Base-by-base conservation (phyloP, 208 protist species). In the Wallacemonas sp. region DNA sequence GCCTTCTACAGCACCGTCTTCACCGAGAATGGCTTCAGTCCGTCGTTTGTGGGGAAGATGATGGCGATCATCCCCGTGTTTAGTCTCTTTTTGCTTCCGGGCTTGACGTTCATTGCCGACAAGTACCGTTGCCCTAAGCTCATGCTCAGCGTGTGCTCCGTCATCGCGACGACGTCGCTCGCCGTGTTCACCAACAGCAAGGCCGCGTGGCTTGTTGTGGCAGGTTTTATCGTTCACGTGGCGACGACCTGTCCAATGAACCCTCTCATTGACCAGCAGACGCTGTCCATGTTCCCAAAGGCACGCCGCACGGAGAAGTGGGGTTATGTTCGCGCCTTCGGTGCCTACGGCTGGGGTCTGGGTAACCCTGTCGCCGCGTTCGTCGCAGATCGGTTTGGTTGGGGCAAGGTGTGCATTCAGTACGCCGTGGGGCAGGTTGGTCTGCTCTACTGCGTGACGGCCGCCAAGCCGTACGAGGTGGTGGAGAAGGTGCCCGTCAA, bases 271-370 rank as follows among this genome's bases (percentile, higher is more conserved):
- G 78, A 88, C 59, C 68, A 82, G 30, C 75, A 80, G 24, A 83
- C 67, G 9, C 45, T 88, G 17, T 75, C 71, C 53, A 69, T 85
- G 60, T 75, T 86, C 17, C 72, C 83, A 1, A 61, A 34, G 34
- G 34, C 70, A 19, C 62, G 38, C 6, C 64, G 72, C 9, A 56
- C 71, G 21, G 62, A 62, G 24, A 34, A 63, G 33, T 91, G 79
- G 79, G 81, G 79, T 34, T 68, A 62, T 38, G 59, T 80, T 5
- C 70, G 84, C 27, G 71, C 72, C 15, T 84, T 77, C 59, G 80
- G 70, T 6, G 75, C 80, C n/a, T 77, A 80, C 19, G 80, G 80
- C 38, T 90, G 84, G 79, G 84, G 80, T 21, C 39, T 85, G 19
- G 80, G 75, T 42, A 62, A 54, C 31, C 45, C 76, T 24, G 44